These are phyloP conservation scores for Didymella sp. DNA, from an alignment of 2,329 filamentous ascomycete genomes.

Conservation along the genomic window DNA sequence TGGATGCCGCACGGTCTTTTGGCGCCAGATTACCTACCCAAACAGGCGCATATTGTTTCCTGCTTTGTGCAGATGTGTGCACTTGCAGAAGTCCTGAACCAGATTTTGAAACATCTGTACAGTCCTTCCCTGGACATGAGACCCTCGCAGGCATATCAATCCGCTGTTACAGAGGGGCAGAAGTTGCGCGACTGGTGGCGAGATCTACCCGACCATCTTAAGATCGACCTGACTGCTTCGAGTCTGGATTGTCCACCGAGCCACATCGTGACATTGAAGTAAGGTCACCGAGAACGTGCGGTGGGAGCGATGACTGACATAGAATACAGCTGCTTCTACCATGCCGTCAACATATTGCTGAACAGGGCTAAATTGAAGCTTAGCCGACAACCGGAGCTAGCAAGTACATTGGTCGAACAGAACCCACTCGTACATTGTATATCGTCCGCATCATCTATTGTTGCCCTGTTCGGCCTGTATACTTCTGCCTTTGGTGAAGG, in stretches of 20 bases:
- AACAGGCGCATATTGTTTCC: background rate
- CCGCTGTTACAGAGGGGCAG: background rate
- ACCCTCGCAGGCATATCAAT: background rate
- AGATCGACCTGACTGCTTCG: background rate
- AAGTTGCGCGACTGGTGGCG: background rate
- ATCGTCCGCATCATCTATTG: background rate
- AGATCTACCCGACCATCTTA: background rate
- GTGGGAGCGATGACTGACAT: background rate
- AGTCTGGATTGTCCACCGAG: background rate
- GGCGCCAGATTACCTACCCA: background rate
- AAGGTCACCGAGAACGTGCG: background rate
- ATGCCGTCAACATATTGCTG: conserved; percentile 1
- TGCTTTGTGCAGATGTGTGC: conserved; percentile 1
- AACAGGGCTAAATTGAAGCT: background rate
- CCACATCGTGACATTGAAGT: conserved; percentile 1
- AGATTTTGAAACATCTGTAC: background rate
- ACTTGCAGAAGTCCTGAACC: background rate
- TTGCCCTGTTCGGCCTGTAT: background rate
- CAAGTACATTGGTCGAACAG: background rate
- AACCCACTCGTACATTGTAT: background rate
- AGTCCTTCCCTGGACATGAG: background rate
- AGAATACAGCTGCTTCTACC: background rate
- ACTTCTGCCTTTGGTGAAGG: background rate
- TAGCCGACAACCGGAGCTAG: background rate
- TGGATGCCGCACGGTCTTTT: background rate